Evolutionary conservation across 1,139 yeast genomes (phyloP).

Genomic region (Diutina siamensis): DNA sequence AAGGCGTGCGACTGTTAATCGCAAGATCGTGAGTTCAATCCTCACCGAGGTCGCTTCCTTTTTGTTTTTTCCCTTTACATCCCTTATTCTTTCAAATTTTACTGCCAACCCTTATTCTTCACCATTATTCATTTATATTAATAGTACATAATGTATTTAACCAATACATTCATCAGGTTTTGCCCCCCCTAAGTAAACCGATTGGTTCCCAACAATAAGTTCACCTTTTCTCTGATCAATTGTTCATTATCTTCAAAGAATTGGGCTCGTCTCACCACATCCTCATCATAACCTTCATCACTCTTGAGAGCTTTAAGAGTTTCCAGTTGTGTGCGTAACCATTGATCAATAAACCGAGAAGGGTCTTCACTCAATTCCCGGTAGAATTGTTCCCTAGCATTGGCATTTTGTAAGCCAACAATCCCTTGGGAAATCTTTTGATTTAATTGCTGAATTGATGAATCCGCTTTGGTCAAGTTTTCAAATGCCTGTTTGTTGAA

Average conservation of each 20-base stretch:
- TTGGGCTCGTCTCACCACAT: slow-evolving; percentile 70
- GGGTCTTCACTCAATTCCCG: slow-evolving; percentile 67
- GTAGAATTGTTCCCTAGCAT: slow-evolving; percentile 45
- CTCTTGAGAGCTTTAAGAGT: slow-evolving; percentile 69
- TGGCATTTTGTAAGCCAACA: slow-evolving; percentile 53
- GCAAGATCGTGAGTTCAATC: slow-evolving; percentile 9
- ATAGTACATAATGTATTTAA: slow-evolving; percentile 6
- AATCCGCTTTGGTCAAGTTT: slow-evolving; percentile 31
- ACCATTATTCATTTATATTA: slow-evolving; percentile 2
- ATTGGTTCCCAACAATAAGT: slow-evolving; percentile 43
- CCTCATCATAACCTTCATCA: slow-evolving; percentile 88
- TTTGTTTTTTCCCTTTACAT: neutral
- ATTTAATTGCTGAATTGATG: slow-evolving; percentile 44
- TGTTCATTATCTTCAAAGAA: slow-evolving; percentile 64
- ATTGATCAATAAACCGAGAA: slow-evolving; percentile 56
- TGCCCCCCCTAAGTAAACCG: slow-evolving; percentile 11
- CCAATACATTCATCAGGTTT: neutral
- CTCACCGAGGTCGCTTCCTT: slow-evolving; percentile 5
- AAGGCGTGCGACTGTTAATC: slow-evolving; percentile 48
- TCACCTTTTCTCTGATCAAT: slow-evolving; percentile 63
- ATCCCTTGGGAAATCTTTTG: slow-evolving; percentile 50
- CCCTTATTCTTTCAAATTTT: neutral
- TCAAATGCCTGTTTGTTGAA: slow-evolving; percentile 29
- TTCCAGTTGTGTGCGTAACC: slow-evolving; percentile 66
- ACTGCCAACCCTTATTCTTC: neutral